Evolutionary conservation across 139 green algal species (phyloP).

Genomic region (Microglena sp.): DNA sequence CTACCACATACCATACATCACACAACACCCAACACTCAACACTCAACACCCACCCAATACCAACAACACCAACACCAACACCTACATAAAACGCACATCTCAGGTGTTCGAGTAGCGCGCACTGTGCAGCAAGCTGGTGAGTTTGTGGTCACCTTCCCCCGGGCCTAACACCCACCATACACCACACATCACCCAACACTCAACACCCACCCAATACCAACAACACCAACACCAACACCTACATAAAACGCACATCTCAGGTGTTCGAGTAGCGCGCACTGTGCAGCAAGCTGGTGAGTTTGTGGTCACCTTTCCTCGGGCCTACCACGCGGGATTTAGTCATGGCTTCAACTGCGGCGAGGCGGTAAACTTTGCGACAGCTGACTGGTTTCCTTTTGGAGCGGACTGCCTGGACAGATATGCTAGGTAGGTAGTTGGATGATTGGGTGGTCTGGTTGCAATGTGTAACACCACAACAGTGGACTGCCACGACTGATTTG

Average conservation of each 20-base stretch:
- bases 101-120: constrained; percentile 7
- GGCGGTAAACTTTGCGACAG: constrained; percentile 82
- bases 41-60: too few relatives aligned
- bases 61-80: too few relatives aligned
- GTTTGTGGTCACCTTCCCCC: constrained; percentile 80
- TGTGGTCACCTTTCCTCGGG: constrained; percentile 76
- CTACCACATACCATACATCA: too few relatives aligned
- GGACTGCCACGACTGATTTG: too few relatives aligned
- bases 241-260: neutral
- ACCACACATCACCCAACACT: too few relatives aligned
- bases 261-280: constrained; percentile 5
- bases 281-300: constrained; percentile 60
- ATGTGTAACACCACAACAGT: too few relatives aligned
- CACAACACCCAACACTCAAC: too few relatives aligned
- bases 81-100: neutral
- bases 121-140: constrained; percentile 62
- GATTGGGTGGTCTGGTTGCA: too few relatives aligned
- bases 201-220: too few relatives aligned
- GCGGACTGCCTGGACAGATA: constrained; percentile 19
- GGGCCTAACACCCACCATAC: constrained; percentile 82
- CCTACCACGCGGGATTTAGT: constrained; percentile 79
- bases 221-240: too few relatives aligned
- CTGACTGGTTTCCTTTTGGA: constrained; percentile 53
- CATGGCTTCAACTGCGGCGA: constrained; percentile 81
- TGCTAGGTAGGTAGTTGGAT: too few relatives aligned